Conservation (phyloP, 768 basidiomycete species). For the Trametes villosa region DNA sequence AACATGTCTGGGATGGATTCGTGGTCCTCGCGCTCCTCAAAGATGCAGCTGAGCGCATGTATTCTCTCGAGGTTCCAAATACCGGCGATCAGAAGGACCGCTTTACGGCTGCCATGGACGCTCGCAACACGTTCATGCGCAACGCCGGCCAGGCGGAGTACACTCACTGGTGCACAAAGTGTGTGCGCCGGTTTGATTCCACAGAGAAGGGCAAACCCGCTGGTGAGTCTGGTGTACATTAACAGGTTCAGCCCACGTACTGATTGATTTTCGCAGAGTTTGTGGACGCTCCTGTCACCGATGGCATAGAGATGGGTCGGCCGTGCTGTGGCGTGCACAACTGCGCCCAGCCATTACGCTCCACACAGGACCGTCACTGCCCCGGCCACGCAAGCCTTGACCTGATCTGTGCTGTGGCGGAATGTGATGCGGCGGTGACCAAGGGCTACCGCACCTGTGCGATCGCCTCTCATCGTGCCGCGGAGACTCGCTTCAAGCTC, state of each 20-base stretch:
- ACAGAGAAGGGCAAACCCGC: constrained; percentile 10
- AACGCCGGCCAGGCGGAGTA: constrained; percentile 34
- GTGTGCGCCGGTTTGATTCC: constrained; percentile 27
- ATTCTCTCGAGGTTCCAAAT: constrained; percentile 30
- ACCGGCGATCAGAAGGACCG: constrained; percentile 29
- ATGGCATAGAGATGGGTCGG: constrained; percentile 35
- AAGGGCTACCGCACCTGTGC: neutral
- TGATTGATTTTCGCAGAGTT: constrained; percentile 9
- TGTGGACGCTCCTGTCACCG: constrained; percentile 23
- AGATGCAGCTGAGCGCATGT: constrained; percentile 20
- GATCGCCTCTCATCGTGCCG: neutral
- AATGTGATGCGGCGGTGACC: constrained; percentile 6
- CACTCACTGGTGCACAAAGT: constrained; percentile 35
- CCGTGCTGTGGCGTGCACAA: constrained; percentile 29
- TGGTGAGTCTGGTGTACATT: neutral
- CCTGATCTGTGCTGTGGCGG: neutral
- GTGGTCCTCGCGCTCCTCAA: constrained; percentile 31
- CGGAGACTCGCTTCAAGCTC: neutral
- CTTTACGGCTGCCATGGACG: constrained; percentile 30
- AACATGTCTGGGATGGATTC: constrained; percentile 33
- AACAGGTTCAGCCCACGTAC: no score
- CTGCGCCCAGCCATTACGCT: constrained; percentile 21
- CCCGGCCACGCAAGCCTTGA: constrained; percentile 4
- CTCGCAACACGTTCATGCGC: constrained; percentile 31
- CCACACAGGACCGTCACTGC: constrained; percentile 24